phyloP scores from a whole-genome alignment of 768 basidiomycete genomes.

The Termitomyces sp. region DNA sequence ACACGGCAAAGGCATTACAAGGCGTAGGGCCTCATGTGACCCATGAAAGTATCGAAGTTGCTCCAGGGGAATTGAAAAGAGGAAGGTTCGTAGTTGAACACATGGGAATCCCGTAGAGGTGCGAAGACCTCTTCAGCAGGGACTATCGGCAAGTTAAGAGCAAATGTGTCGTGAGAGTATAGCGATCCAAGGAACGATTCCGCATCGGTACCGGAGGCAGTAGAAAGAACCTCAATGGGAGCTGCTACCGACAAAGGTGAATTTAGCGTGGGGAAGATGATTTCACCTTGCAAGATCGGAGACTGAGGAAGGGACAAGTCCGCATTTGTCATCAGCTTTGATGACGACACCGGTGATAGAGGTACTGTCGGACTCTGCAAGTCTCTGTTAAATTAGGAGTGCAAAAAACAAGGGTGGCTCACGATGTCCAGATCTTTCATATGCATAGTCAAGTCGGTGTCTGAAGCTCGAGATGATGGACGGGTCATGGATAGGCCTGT shows the following conservation, averaged over 20 bases:
- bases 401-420: slow-evolving; percentile 1
- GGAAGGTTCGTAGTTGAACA: slow-evolving; percentile 1
- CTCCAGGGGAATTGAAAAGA: slow-evolving; percentile 4
- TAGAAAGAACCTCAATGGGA: background rate
- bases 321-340: background rate
- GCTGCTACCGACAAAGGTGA: background rate
- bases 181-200: slow-evolving; percentile 10
- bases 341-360: background rate
- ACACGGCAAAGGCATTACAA: background rate
- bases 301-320: background rate
- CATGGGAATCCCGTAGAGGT: background rate
- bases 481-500: slow-evolving; percentile 13
- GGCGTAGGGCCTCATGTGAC: background rate
- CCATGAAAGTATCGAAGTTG: background rate
- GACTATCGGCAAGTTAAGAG: background rate
- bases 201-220: background rate
- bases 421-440: slow-evolving; percentile 26
- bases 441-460: slow-evolving; percentile 15
- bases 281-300: slow-evolving; percentile 1
- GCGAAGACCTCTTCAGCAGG: slow-evolving; percentile 5
- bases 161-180: slow-evolving; percentile 7
- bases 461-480: slow-evolving; percentile 18
- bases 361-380: slow-evolving; percentile 21
- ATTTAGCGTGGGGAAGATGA: slow-evolving; percentile 8
- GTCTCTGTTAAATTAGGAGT: background rate